Evolutionary conservation across 768 basidiomycete species (phyloP).

Genomic region (Boletus vinaceobasis): DNA sequence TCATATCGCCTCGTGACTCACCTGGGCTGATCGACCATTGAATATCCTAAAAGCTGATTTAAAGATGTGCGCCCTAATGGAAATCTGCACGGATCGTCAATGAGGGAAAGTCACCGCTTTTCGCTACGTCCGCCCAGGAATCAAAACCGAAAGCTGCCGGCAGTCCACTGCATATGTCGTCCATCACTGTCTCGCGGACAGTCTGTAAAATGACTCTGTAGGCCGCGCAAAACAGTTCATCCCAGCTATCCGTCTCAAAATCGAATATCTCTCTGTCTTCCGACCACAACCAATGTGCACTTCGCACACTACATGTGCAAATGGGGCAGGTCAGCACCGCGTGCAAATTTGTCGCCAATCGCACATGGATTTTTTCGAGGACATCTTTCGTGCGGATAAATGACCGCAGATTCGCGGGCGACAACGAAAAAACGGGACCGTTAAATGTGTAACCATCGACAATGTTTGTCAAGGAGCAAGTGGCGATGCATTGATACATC

Average conservation of each 20-base stretch:
- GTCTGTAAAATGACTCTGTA: neutral
- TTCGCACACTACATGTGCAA: no score
- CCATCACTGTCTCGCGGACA: neutral
- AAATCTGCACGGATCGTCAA: neutral
- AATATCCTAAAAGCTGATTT: neutral
- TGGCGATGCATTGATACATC: slow-evolving; percentile 3
- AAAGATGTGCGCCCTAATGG: neutral
- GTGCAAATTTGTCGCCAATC: neutral
- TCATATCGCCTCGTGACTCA: neutral
- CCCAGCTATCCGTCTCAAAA: neutral
- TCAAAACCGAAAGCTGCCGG: slow-evolving; percentile 3
- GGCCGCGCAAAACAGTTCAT: neutral
- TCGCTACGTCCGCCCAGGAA: neutral
- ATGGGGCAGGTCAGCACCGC: rapidly evolving
- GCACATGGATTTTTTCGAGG: neutral
- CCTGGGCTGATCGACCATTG: neutral
- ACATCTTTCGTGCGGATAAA: slow-evolving; percentile 2
- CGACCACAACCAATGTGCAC: neutral
- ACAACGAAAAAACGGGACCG: neutral
- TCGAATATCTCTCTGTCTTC: neutral
- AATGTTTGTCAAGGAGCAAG: neutral
- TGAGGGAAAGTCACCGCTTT: neutral
- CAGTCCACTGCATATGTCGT: neutral
- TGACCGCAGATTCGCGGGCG: slow-evolving; percentile 1
- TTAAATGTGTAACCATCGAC: slow-evolving; percentile 3